Evolutionary conservation across 345 rosid genomes (phyloP), one percentile per base, ranked within the genome.

Genomic region (Dimocarpus longan): DNA sequence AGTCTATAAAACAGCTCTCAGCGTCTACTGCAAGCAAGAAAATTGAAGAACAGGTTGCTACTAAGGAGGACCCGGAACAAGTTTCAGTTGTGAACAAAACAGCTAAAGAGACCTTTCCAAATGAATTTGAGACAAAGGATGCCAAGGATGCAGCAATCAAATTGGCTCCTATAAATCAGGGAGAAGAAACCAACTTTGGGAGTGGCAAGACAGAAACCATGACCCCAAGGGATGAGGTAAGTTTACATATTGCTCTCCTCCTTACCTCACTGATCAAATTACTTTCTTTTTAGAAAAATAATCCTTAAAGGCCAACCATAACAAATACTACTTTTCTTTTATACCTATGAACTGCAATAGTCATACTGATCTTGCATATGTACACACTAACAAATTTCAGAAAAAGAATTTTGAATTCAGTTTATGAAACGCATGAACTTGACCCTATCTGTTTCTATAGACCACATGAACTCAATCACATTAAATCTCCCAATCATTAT

Each of bases 181-280:
- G 68, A n/a, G 71, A 65, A 8, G 76, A 78, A 64, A 76, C 65
- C 59, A 79, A 43, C 70, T 78, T 75, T 48, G 75, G 43, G 76
- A 82, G 16, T 44, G 78, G 75, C 81, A 72, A 11, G 8, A 66
- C 78, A 76, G 85, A 83, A 63, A 81, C 78, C 54, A 40, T 24
- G 74, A 50, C 81, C 26, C 40, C 40, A 15, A 76, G 44, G 24
- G n/a, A 85, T 37, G 70, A 89, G 92, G 97, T 93, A 60, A 83
- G 87, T 10, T 13, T 66, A 78, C 66, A 70, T 56, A 22, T 46
- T 37, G 16, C 62, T 12, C 74, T 66, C 63, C 66, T 57, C 62
- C 21, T 66, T 28, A 66, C 54, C 26, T 68, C 56, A 37, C 26
- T 26, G 8, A 60, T 22, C 57, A 42, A 52, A 52, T 18, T 6